phyloP scores from a whole-genome alignment of 441 rosid species.

The Capsella rubella region DNA sequence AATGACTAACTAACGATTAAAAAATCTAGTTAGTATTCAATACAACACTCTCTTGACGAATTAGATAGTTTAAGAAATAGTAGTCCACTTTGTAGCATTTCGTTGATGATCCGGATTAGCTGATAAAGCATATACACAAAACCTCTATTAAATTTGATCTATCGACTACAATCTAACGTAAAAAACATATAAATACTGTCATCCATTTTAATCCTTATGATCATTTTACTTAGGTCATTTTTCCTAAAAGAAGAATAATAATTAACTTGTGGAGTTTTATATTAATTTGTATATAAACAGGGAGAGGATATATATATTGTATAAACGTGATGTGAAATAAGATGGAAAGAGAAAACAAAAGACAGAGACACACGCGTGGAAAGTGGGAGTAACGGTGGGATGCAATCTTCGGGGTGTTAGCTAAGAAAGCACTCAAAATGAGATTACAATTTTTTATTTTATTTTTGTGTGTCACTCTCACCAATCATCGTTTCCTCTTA shows the following conservation, averaged over 20 bases:
- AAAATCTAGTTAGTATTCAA: too few species aligned
- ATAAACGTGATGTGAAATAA: slow-evolving; percentile 12
- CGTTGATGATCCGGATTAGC: too few species aligned
- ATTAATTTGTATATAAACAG: neutral
- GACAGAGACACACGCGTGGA: slow-evolving; percentile 44
- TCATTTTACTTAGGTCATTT: too few species aligned
- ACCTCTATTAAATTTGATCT: too few species aligned
- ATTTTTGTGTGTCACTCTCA: slow-evolving; percentile 31
- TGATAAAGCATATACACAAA: too few species aligned
- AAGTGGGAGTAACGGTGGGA: slow-evolving; percentile 49
- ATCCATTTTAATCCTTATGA: too few species aligned
- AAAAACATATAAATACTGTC: too few species aligned
- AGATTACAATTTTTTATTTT: slow-evolving; percentile 17
- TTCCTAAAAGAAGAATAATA: neutral
- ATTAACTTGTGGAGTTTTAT: neutral
- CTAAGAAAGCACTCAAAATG: slow-evolving; percentile 46
- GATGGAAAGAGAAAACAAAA: slow-evolving; percentile 24
- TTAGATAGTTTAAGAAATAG: too few species aligned
- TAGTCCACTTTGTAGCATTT: too few species aligned
- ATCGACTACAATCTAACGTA: too few species aligned
- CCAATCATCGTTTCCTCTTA: slow-evolving; percentile 29
- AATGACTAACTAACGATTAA: too few species aligned
- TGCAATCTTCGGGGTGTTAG: slow-evolving; percentile 42
- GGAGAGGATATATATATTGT: neutral
- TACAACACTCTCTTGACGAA: too few species aligned